Conservation (phyloP, 352 stramenopile genomes). For the Globisporangium cederbergense region DNA sequence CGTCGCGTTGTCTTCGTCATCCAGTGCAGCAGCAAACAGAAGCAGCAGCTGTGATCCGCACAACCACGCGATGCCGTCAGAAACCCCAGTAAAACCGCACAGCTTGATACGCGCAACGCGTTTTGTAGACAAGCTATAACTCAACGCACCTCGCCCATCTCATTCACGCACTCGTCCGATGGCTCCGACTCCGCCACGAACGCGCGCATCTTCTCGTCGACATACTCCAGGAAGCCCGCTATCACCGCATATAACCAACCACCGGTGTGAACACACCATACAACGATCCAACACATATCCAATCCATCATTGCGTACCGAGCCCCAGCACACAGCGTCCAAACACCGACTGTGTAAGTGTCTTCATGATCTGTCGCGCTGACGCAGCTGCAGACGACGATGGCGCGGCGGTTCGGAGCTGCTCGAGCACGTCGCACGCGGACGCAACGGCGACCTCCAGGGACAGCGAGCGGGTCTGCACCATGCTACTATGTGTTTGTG, state of each 20-base stretch:
- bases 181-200: slow-evolving; percentile 33
- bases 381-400: background rate
- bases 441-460: slow-evolving; percentile 19
- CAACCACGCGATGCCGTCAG: background rate
- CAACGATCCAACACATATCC: background rate
- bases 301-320: slow-evolving; percentile 33
- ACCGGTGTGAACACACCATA: slow-evolving; percentile 1
- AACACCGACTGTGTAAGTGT: slow-evolving; percentile 36
- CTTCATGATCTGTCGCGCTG: slow-evolving; percentile 18
- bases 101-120: too few relatives aligned
- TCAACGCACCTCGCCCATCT: slow-evolving; percentile 41
- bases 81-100: too few relatives aligned
- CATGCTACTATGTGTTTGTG: slow-evolving; percentile 4
- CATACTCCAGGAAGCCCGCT: slow-evolving; percentile 69
- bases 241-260: background rate
- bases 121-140: background rate
- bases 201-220: slow-evolving; percentile 38
- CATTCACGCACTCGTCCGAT: slow-evolving; percentile 27
- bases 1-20: slow-evolving; percentile 80
- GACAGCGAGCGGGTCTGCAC: slow-evolving; percentile 10
- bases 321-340: slow-evolving; percentile 70
- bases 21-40: slow-evolving; percentile 49
- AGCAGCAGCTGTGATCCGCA: slow-evolving; percentile 28
- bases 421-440: slow-evolving; percentile 10
- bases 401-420: background rate